Conservation (phyloP, 495 filamentous ascomycete species). For the Trichoderma asperelloides region DNA sequence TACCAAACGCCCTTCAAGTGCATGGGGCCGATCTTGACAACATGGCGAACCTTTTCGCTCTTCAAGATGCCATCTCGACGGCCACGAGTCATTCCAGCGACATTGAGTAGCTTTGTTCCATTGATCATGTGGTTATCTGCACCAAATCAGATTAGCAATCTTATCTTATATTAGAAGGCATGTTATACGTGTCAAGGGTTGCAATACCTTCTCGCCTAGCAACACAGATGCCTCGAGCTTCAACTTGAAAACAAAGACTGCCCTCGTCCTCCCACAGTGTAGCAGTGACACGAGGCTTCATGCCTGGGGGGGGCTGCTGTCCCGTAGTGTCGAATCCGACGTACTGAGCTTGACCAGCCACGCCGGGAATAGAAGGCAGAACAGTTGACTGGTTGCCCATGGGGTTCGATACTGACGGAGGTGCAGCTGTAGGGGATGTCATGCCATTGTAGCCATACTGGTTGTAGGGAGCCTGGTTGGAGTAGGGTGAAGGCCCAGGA, state of each 20-base stretch:
- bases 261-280: constrained; percentile 98
- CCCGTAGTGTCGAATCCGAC: constrained; percentile 75
- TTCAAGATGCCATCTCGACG: constrained; percentile 94
- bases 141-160: constrained; percentile 16
- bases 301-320: constrained; percentile 89
- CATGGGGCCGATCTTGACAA: constrained; percentile 99
- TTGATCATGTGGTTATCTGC: constrained; percentile 99
- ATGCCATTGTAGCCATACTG: constrained; percentile 75
- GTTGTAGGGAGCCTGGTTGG: constrained; percentile 46
- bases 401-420: constrained; percentile 58
- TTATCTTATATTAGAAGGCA: background rate
- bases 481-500: constrained; percentile 58
- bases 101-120: constrained; percentile 92
- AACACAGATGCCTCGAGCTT: constrained; percentile 92
- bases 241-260: constrained; percentile 95
- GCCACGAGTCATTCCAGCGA: constrained; percentile 95
- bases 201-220: constrained; percentile 78
- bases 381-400: constrained; percentile 53
- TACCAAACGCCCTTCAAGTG: constrained; percentile 98
- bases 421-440: constrained; percentile 61
- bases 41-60: constrained; percentile 92
- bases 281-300: constrained; percentile 96
- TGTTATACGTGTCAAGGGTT: background rate
- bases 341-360: constrained; percentile 42
- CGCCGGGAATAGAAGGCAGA: constrained; percentile 55